A percentile compares a stretch with the other conserved stretches of the same genome.
These are phyloP conservation scores for Lathyrus tuberosus DNA, from an alignment of 306 rosid species.

Conservation along the genomic window DNA sequence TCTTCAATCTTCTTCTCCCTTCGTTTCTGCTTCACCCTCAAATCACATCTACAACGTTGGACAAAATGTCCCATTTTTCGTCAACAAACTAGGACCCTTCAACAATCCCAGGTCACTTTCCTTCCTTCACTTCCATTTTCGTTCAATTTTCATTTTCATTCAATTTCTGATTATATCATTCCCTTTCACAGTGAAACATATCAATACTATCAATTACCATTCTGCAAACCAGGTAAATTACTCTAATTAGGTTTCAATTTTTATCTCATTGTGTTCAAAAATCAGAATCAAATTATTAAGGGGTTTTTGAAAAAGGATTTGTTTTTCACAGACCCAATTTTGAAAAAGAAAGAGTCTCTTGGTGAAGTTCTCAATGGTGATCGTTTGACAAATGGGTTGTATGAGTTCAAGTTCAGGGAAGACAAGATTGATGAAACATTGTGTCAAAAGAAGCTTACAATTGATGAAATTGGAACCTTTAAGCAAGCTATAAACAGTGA, in stretches of 20 bases:
- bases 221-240: conserved; percentile 81
- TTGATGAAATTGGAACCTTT: conserved; percentile 60
- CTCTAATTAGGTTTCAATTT: conserved; percentile 35
- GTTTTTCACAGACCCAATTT: conserved; percentile 65
- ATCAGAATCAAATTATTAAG: conserved; percentile 21
- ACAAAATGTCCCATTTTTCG: conserved; percentile 60
- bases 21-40: conserved; percentile 49
- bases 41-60: conserved; percentile 66
- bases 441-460: conserved; percentile 61
- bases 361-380: conserved; percentile 91
- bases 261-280: conserved; percentile 27
- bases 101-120: conserved; percentile 74
- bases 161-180: conserved; percentile 28
- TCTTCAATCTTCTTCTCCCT: conserved; percentile 34
- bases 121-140: conserved; percentile 9
- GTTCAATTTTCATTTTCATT: conserved; percentile 9
- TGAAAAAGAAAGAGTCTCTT: conserved; percentile 73
- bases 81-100: conserved; percentile 86
- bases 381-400: conserved; percentile 64
- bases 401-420: conserved; percentile 65
- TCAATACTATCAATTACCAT: conserved; percentile 78
- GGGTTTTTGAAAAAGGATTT: conserved; percentile 38
- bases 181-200: conserved; percentile 69
- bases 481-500: conserved; percentile 68
- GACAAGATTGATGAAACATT: conserved; percentile 50